phyloP scores from a whole-genome alignment of 495 filamentous ascomycete species.

The Tuber aestivum region DNA sequence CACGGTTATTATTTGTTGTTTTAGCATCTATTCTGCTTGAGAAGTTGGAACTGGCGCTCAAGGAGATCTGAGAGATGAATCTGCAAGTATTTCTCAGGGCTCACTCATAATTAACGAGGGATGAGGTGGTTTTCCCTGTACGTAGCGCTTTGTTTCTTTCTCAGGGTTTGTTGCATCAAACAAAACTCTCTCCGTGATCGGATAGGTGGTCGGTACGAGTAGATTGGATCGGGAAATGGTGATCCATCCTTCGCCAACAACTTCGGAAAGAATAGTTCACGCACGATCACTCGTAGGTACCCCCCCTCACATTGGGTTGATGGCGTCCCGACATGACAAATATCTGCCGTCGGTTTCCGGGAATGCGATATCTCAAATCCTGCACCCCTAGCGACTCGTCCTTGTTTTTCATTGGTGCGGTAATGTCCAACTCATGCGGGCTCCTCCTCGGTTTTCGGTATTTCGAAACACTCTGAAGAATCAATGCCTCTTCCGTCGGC shows the following conservation, averaged over 20 bases:
- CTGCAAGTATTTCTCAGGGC: neutral
- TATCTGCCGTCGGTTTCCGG: neutral
- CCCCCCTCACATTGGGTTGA: neutral
- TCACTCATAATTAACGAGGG: neutral
- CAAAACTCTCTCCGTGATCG: neutral
- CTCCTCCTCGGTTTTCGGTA: neutral
- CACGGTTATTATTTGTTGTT: neutral
- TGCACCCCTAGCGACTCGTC: neutral
- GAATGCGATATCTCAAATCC: neutral
- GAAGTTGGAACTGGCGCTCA: conserved; percentile 39
- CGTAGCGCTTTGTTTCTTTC: neutral
- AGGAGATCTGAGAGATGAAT: neutral
- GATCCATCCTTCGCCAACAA: neutral
- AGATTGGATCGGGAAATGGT: neutral
- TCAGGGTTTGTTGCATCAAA: neutral
- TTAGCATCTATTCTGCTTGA: conserved; percentile 60
- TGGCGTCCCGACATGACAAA: neutral
- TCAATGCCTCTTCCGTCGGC: neutral
- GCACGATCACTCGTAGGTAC: neutral
- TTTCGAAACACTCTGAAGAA: neutral
- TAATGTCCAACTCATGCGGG: neutral
- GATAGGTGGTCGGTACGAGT: neutral
- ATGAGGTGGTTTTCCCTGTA: neutral
- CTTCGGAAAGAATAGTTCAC: neutral
- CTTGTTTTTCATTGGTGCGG: neutral